Base-by-base conservation (phyloP, 106 monocot species). In the Acanthochlamys bracteata region DNA sequence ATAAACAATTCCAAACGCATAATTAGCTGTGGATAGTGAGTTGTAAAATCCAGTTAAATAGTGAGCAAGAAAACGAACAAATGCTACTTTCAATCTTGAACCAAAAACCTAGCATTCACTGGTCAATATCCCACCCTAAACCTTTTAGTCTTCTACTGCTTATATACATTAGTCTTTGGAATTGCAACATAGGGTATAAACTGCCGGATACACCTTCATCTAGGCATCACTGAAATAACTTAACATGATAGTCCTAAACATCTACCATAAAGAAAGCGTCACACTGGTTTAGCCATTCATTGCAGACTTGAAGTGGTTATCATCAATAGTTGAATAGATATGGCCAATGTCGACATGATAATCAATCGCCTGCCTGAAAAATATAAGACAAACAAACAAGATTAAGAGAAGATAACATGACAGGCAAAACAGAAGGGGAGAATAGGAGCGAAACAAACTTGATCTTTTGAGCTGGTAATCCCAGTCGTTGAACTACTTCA, bases 301-400 rank as follows among this genome's bases (percentile, higher is more conserved):
- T 47, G 84, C 73, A 53, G 88, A 89, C 60, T 78, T 89, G 73
- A 70, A 86, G 76, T 92, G 91, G 53, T 74, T 42, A 13, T 92
- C 91, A 45, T 92, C 91, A 39, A 86, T 91, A 69, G 91, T 92
- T 40, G 91, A 86, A 60, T 92, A 92, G n/a, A 91, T 78, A 64
- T 78, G 60, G 33, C 91, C 91, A 25, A 86, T 68, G 51, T 84
- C 86, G 19, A 84, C 78, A 76, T 86, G 86, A 60, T 81, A 75
- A 27, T 75, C 69, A 64, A 92, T 77, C 39, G 81, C 91, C 10
- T 76, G 70, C 86, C 90, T 90, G 78, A 25, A 51, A 7, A 46
- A 61, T 13, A 42, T 46, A 64, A 10, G 11, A 72, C n/a, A 47
- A 11, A 40, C 55, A 10, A 13, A 72, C 23, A 39, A 4, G 47